These are phyloP conservation scores for Candida golubevii DNA, from an alignment of 805 yeast species.

Conservation along the genomic window DNA sequence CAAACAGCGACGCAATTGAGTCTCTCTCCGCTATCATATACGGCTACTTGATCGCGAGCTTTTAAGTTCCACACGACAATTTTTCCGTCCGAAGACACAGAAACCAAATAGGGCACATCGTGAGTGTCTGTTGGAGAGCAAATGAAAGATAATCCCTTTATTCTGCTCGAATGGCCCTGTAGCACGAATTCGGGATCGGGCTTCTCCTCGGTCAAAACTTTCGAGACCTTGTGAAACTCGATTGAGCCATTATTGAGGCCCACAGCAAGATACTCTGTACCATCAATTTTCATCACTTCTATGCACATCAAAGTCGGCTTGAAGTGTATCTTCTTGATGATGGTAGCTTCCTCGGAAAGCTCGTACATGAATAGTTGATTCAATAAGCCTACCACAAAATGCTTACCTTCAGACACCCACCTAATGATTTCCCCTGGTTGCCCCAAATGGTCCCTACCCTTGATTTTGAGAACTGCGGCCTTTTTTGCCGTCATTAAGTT, in stretches of 20 bases:
- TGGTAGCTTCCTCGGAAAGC: conserved; percentile 53
- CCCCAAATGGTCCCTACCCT: conserved; percentile 61
- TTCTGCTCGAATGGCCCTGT: conserved; percentile 80
- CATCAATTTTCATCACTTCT: conserved; percentile 45
- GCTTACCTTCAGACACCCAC: conserved; percentile 66
- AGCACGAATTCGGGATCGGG: conserved; percentile 52
- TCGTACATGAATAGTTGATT: conserved; percentile 62
- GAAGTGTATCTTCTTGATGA: conserved; percentile 49
- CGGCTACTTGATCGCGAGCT: conserved; percentile 75
- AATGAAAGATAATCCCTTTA: conserved; percentile 68
- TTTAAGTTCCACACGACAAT: conserved; percentile 81
- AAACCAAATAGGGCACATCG: conserved; percentile 50
- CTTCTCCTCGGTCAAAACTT: conserved; percentile 11
- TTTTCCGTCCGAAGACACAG: conserved; percentile 90
- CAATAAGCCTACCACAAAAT: conserved; percentile 71
- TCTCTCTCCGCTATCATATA: conserved; percentile 86
- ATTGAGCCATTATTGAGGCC: conserved; percentile 74
- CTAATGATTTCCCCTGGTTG: conserved; percentile 61
- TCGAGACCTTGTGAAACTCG: conserved; percentile 45
- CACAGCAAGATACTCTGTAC: conserved; percentile 53
- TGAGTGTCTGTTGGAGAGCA: conserved; percentile 32
- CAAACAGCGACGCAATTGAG: conserved; percentile 78
- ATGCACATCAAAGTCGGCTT: conserved; percentile 64
- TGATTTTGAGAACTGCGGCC: conserved; percentile 77
- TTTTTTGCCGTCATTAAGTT: conserved; percentile 94